Percentiles rank a stretch among this genome's conserved stretches.
phyloP scores from a whole-genome alignment of 2,329 filamentous ascomycete genomes.

The Xylariaceae sp. region DNA sequence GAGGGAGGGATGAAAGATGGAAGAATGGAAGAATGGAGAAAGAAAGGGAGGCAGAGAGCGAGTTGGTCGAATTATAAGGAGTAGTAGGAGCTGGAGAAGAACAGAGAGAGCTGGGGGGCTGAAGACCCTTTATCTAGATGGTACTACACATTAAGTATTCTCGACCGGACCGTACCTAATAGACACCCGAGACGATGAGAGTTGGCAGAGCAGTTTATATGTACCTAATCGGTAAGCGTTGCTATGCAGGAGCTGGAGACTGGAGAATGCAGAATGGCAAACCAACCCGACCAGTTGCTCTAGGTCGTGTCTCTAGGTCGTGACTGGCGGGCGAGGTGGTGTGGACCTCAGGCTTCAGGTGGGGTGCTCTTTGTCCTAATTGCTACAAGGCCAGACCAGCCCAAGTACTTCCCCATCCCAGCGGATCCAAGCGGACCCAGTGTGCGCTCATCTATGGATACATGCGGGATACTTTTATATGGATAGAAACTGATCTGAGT shows the following conservation, averaged over 20 bases:
- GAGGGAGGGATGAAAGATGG: slow-evolving; percentile 4
- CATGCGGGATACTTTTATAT: not conserved
- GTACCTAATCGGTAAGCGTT: slow-evolving; percentile 8
- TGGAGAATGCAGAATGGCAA: slow-evolving; percentile 8
- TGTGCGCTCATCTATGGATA: not conserved
- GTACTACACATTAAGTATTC: not conserved
- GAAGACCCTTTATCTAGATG: slow-evolving; percentile 18
- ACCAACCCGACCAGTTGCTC: slow-evolving; percentile 9
- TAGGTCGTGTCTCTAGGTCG: not conserved
- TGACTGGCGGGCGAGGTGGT: slow-evolving; percentile 14
- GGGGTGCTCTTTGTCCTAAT: not conserved
- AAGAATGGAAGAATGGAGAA: slow-evolving; percentile 19
- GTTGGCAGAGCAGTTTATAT: slow-evolving; percentile 13
- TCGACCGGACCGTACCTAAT: not conserved
- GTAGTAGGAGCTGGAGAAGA: not conserved
- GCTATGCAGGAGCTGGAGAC: slow-evolving; percentile 19
- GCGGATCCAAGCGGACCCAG: not conserved
- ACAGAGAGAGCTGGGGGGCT: slow-evolving; percentile 11
- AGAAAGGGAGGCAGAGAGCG: slow-evolving; percentile 15
- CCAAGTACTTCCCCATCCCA: not conserved
- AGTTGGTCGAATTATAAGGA: slow-evolving; percentile 15
- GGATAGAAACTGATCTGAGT: too few relatives aligned
- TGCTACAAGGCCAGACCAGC: not conserved
- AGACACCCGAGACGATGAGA: slow-evolving; percentile 6
- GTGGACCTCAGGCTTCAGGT: slow-evolving; percentile 12